Percentiles rank a stretch among this genome's conserved stretches.
Conservation (phyloP, 495 filamentous ascomycete genomes). For the Trypethelium eluteriae region DNA sequence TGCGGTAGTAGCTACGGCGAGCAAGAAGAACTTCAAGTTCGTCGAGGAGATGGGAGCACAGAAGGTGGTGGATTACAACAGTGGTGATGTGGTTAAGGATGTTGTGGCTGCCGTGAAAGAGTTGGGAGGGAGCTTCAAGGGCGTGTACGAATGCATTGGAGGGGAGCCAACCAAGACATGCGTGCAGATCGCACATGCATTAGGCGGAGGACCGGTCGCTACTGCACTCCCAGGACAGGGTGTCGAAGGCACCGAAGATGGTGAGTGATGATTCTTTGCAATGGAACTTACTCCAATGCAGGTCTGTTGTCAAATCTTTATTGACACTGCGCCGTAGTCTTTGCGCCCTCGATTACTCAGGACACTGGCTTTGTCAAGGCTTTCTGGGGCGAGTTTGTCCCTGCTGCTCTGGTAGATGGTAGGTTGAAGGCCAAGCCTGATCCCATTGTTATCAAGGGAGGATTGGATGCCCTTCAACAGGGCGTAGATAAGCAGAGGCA, state of each 20-base stretch:
- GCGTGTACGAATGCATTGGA: slow-evolving; percentile 33
- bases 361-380: slow-evolving; percentile 24
- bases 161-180: slow-evolving; percentile 18
- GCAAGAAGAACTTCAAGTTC: slow-evolving; percentile 47
- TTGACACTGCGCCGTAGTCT: slow-evolving; percentile 14
- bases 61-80: slow-evolving; percentile 52
- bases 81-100: slow-evolving; percentile 33
- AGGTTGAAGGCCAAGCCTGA: slow-evolving; percentile 15
- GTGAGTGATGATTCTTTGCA: slow-evolving; percentile 8
- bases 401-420: slow-evolving; percentile 25
- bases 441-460: slow-evolving; percentile 7
- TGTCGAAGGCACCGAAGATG: slow-evolving; percentile 20
- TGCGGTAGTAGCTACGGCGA: slow-evolving; percentile 50
- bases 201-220: slow-evolving; percentile 26
- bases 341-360: slow-evolving; percentile 23
- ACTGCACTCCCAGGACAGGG: slow-evolving; percentile 25
- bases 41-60: slow-evolving; percentile 48
- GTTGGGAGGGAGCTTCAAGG: slow-evolving; percentile 24
- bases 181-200: slow-evolving; percentile 28
- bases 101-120: slow-evolving; percentile 31
- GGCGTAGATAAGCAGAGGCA: slow-evolving; percentile 24
- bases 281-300: not conserved
- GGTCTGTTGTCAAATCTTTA: not conserved
- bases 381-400: slow-evolving; percentile 27
- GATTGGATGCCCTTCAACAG: slow-evolving; percentile 21